Conservation (phyloP, 1,139 yeast genomes). For the Keqinozyma sinolaborantium region DNA sequence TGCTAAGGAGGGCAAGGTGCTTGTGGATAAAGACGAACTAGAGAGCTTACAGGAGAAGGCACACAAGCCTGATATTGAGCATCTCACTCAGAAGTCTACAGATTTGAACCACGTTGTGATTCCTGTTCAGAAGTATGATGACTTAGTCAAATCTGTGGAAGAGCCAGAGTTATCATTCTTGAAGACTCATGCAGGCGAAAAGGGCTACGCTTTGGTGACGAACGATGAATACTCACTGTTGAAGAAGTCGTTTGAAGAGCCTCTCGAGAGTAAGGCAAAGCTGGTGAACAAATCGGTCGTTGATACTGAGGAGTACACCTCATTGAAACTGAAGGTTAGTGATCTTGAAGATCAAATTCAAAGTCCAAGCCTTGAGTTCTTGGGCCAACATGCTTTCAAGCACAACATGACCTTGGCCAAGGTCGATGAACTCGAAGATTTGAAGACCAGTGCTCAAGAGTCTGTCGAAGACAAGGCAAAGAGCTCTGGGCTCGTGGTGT, state of each 20-base stretch:
- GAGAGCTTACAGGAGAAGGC: constrained; percentile 9
- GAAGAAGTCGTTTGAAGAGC: constrained; percentile 7
- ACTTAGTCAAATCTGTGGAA: constrained; percentile 6
- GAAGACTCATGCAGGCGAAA: constrained; percentile 13
- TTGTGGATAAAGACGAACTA: constrained; percentile 30
- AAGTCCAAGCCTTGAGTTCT: constrained; percentile 20
- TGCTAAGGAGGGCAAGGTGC: constrained; percentile 28
- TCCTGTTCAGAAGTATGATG: constrained; percentile 1
- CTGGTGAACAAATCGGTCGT: constrained; percentile 19
- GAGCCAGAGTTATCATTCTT: constrained; percentile 23
- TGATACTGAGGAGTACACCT: constrained; percentile 15
- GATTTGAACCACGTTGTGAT: constrained; percentile 2
- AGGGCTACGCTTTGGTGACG: constrained; percentile 11
- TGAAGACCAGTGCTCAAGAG: constrained; percentile 11
- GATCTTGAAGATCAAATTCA: constrained; percentile 4
- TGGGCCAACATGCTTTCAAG: constrained; percentile 16
- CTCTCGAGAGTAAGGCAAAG: constrained; percentile 17
- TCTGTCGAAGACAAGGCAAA: constrained; percentile 21
- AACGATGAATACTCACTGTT: constrained; percentile 8
- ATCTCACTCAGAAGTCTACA: not conserved
- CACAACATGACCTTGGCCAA: constrained; percentile 16
- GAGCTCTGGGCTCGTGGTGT: constrained; percentile 5
- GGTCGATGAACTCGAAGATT: constrained; percentile 11
- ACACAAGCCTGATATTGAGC: constrained; percentile 16
- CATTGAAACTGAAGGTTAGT: constrained; percentile 4